Base-by-base conservation (phyloP, 2,329 filamentous ascomycete genomes). In the Aspergillus intermedius region DNA sequence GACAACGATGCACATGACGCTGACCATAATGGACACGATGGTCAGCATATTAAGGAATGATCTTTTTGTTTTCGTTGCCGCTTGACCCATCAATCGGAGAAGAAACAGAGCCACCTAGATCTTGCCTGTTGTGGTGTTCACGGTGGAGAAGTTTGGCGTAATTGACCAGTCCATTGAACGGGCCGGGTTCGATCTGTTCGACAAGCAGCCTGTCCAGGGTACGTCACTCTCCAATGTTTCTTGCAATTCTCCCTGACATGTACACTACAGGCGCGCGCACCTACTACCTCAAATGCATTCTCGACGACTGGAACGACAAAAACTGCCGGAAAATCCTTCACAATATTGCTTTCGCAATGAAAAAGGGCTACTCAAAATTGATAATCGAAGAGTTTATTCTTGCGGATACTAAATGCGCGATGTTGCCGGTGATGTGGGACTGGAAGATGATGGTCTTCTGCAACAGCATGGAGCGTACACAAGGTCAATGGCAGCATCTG, bases 371-470 rank as follows among this genome's bases (percentile, higher is more conserved):
- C 7, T 72, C 69, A 1, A 56, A 60, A 13, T 58, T 74, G 3
- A 47, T 75, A 1, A 66, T 74, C 39, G 65, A 70, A 23, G 73
- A 74, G 19, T 62, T 71, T 30, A 63, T 71, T 3, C 47, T 73
- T 2, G 62, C 68, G 1, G 53, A 70, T 22, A 47, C 35, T 4
- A 58, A 58, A 1, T 61, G 56, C 4, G 43, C 57, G 6, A 56
- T 57, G 50, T 45, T 64, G 19, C 58, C 60, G 0, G 55, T 60
- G 0, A 50, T 57, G 12, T 46, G 63, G 22, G 70, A 74, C 46
- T 40, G 72, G 19, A 57, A 53, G 4, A 70, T 74, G 65, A 63
- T 71, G 59, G 40, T 58, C 0, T 51, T 54, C 3, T 54, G 68
- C 17, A 62, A 55, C 4, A 57, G 60, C 0, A 57, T 58, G 39